These are phyloP conservation scores for Lonicera japonica DNA, from an alignment of 129 eudicot species.

Conservation along the genomic window DNA sequence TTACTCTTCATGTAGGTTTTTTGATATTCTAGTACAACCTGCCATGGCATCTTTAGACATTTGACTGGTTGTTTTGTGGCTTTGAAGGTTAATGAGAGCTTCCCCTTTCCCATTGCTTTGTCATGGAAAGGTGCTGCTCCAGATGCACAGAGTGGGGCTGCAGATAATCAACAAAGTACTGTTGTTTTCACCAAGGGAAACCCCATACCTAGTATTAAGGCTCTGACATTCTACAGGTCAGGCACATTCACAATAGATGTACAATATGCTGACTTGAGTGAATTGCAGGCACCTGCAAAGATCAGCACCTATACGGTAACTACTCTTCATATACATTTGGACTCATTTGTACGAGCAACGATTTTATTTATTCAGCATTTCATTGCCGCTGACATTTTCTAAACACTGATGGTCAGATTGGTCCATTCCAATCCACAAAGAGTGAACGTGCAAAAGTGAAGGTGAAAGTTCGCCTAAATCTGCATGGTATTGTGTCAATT, in stretches of 20 bases:
- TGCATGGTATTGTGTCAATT: conserved; percentile 78
- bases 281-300: conserved; percentile 69
- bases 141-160: conserved; percentile 47
- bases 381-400: neutral
- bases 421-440: conserved; percentile 76
- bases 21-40: neutral
- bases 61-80: conserved; percentile 6
- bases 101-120: conserved; percentile 70
- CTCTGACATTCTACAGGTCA: conserved; percentile 61
- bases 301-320: conserved; percentile 86
- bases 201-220: conserved; percentile 71
- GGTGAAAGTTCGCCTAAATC: conserved; percentile 68
- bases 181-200: conserved; percentile 85
- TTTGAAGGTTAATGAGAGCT: conserved; percentile 78
- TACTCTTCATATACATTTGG: neutral
- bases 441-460: conserved; percentile 77
- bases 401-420: conserved; percentile 47
- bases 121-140: conserved; percentile 72
- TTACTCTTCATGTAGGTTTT: neutral
- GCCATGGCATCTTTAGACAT: neutral
- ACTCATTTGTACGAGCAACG: neutral
- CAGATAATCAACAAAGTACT: conserved; percentile 57
- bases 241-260: conserved; percentile 78
- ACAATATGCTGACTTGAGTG: conserved; percentile 78
- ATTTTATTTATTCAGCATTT: neutral